A percentile compares a stretch with the other conserved stretches of the same genome.
These are phyloP conservation scores for Globisporangium spinosum DNA, from an alignment of 352 stramenopile genomes.

Conservation along the genomic window DNA sequence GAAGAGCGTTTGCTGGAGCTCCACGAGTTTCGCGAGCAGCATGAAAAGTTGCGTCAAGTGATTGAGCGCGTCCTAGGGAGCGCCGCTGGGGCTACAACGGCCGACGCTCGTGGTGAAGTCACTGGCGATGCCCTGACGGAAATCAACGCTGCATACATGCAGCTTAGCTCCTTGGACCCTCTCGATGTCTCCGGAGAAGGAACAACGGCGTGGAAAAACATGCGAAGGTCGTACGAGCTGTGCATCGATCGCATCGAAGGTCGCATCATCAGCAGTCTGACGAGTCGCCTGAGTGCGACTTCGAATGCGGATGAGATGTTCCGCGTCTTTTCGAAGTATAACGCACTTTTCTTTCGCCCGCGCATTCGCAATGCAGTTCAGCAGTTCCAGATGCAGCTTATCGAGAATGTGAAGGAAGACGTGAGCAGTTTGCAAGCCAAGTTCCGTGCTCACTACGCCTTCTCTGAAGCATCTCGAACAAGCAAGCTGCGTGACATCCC, in stretches of 20 bases:
- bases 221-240: slow-evolving; percentile 88
- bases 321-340: slow-evolving; percentile 97
- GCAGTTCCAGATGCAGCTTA: slow-evolving; percentile 98
- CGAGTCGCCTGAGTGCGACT: slow-evolving; percentile 80
- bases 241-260: slow-evolving; percentile 92
- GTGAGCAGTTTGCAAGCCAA: slow-evolving; percentile 96
- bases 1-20: slow-evolving; percentile 88
- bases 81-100: slow-evolving; percentile 27
- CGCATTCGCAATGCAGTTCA: slow-evolving; percentile 95
- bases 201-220: slow-evolving; percentile 75
- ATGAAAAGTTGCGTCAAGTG: slow-evolving; percentile 88
- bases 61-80: slow-evolving; percentile 82
- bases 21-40: slow-evolving; percentile 88
- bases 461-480: slow-evolving; percentile 93
- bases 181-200: slow-evolving; percentile 87
- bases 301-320: slow-evolving; percentile 96
- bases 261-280: slow-evolving; percentile 88
- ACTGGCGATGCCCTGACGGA: slow-evolving; percentile 79
- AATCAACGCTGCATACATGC: slow-evolving; percentile 88
- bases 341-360: slow-evolving; percentile 95
- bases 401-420: slow-evolving; percentile 96
- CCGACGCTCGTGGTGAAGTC: slow-evolving; percentile 50
- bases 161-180: slow-evolving; percentile 72
- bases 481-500: slow-evolving; percentile 96
- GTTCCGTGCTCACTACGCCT: slow-evolving; percentile 93